Evolutionary conservation across 2,329 filamentous ascomycete genomes (phyloP).

Genomic region (Botrytis fabae): DNA sequence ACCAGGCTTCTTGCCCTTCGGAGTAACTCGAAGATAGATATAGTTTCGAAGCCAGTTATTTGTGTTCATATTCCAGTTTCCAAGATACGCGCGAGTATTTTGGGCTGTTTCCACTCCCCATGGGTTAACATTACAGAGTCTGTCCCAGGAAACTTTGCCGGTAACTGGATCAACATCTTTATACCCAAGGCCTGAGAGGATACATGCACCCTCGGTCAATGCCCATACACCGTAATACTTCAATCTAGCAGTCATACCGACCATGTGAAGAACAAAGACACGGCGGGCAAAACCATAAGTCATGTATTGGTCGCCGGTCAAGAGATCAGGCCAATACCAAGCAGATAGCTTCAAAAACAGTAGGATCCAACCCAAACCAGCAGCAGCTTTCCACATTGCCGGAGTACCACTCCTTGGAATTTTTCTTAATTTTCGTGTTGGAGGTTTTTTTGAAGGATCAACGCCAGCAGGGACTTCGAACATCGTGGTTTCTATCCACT

Average conservation of each 20-base stretch:
- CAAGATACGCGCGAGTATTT: conserved; percentile 89
- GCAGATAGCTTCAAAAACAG: conserved; percentile 71
- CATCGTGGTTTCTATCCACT: conserved; percentile 92
- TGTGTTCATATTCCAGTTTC: conserved; percentile 97
- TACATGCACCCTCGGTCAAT: conserved; percentile 90
- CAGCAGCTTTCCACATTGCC: conserved; percentile 71
- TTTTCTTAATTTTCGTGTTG: conserved; percentile 83
- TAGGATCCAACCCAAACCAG: conserved; percentile 77
- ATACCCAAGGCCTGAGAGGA: conserved; percentile 89
- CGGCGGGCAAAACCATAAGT: conserved; percentile 68
- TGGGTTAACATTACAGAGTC: conserved; percentile 85
- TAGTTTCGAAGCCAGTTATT: conserved; percentile 97
- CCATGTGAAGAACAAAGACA: conserved; percentile 78
- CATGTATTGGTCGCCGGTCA: conserved; percentile 67
- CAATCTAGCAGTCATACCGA: conserved; percentile 76
- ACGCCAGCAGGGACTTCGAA: conserved; percentile 80
- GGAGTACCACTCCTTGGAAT: conserved; percentile 90
- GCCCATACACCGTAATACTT: conserved; percentile 99
- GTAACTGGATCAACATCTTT: conserved; percentile 86
- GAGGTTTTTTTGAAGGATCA: conserved; percentile 83
- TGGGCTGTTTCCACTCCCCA: conserved; percentile 85
- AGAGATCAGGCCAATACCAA: conserved; percentile 63
- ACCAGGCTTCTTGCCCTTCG: conserved; percentile 91
- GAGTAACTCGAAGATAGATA: conserved; percentile 91
- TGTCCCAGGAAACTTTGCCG: conserved; percentile 85